phyloP scores from a whole-genome alignment of 257 asterid genomes.

The Solanum ossicruentum region DNA sequence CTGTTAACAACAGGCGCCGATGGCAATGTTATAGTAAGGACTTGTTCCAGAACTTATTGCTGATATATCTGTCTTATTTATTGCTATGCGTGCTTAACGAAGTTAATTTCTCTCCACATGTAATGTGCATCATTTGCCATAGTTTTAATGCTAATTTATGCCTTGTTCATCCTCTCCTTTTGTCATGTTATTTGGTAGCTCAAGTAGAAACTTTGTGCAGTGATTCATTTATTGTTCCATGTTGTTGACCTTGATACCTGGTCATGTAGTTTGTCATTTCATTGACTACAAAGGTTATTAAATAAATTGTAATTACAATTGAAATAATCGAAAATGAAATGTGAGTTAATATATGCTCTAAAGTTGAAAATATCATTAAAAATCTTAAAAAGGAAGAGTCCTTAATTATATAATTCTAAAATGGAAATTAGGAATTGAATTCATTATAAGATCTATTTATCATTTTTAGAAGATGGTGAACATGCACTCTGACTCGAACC shows the following conservation, averaged over 20 bases:
- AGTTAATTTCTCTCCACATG: not conserved
- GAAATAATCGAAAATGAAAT: too few species aligned
- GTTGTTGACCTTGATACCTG: not conserved
- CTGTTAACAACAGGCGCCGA: constrained; percentile 69
- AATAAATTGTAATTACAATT: too few species aligned
- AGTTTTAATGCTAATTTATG: not conserved
- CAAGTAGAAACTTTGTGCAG: not conserved
- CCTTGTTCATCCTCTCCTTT: not conserved
- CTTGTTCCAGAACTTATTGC: not conserved
- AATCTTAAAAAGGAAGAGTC: not conserved
- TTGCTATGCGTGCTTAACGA: not conserved
- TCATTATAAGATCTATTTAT: not conserved
- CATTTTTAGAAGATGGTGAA: not conserved
- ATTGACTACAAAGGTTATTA: not conserved
- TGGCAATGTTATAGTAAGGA: constrained; percentile 49
- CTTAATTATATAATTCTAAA: not conserved
- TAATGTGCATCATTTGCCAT: not conserved
- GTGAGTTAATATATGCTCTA: too few species aligned
- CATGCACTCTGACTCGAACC: not conserved
- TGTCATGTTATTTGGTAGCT: not conserved
- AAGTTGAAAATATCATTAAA: not conserved
- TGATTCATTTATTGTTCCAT: not conserved
- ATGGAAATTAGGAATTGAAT: not conserved
- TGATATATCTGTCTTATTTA: not conserved
- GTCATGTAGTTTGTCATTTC: not conserved